Base-by-base conservation (phyloP, 1,139 yeast genomes). In the Magnusiomyces tetraspermus region DNA sequence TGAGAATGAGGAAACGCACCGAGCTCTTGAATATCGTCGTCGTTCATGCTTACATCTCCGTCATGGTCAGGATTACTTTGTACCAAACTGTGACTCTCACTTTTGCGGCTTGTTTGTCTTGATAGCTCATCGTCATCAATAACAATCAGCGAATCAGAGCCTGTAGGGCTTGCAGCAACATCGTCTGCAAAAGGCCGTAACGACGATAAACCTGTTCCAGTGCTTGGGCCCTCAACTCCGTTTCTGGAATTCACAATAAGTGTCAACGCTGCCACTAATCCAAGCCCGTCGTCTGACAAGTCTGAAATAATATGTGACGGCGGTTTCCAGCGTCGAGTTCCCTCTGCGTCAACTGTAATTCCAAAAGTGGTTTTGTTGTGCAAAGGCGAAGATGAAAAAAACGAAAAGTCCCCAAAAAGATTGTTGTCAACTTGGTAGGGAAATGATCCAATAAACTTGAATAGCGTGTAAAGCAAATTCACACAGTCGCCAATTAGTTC, bases 401-500 rank as follows among this genome's bases (percentile, higher is more conserved):
- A n/a, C n/a, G n/a, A n/a, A n/a, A n/a, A n/a, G n/a, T n/a, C n/a
- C n/a, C n/a, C 40, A 36, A n/a, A 8, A 36, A 8, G 33, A 11
- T 28, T 28, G 33, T 28, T 11, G 33, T 17, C 40, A 17, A 36
- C 17, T 36, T 10, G 6, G 40, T 36, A 36, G 5, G 40, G 40
- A 17, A 10, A 10, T 8, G 8, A 5, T 10, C 19, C 17, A n/a
- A 36, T n/a, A n/a, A 36, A 36, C 6, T n/a, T 36, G 15, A 36
- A 44, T 2, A 44, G 23, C 15, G 19, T 28, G 23, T 44, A 22
- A 10, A 44, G 15, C 33, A 44, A 26, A 22, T n/a, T 44, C 15
- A 28, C 37, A 30, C 47, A 44, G 24, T 44, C 47, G 24, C 37
- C 38, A 44, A 44, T 44, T 13, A 44, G 24, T 13, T 17, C 47